Evolutionary conservation across 192 early-diverging fungal species (phyloP).

Genomic region (Diversispora epigaea): DNA sequence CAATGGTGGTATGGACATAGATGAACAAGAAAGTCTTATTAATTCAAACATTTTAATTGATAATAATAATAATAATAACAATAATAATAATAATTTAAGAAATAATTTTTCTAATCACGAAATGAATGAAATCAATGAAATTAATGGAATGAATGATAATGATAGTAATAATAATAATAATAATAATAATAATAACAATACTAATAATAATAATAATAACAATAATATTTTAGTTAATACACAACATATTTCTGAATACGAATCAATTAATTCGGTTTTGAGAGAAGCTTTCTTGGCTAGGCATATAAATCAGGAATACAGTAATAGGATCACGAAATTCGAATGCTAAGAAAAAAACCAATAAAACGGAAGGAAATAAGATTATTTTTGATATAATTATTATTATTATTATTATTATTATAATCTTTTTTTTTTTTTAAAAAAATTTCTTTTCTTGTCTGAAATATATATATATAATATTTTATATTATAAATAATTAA

Average conservation of each 20-base stretch:
- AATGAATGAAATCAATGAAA: neutral
- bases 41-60: neutral
- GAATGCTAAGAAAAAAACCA: too few relatives aligned
- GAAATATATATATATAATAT: too few relatives aligned
- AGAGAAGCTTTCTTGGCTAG: conserved; percentile 10
- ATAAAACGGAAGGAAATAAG: too few relatives aligned
- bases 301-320: neutral
- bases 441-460: too few relatives aligned
- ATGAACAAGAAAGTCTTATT: neutral
- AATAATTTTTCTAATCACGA: neutral
- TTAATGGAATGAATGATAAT: neutral
- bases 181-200: neutral
- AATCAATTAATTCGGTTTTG: conserved; percentile 11
- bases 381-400: too few relatives aligned
- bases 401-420: too few relatives aligned
- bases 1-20: neutral
- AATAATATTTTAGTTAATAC: neutral
- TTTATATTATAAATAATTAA: too few relatives aligned
- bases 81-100: neutral
- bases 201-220: neutral
- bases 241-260: neutral
- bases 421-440: too few relatives aligned
- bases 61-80: neutral
- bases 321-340: too few relatives aligned
- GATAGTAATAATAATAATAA: neutral